Conservation (phyloP, 169 alveolate genomes). For the Pseudocohnilembus persalinus region DNA sequence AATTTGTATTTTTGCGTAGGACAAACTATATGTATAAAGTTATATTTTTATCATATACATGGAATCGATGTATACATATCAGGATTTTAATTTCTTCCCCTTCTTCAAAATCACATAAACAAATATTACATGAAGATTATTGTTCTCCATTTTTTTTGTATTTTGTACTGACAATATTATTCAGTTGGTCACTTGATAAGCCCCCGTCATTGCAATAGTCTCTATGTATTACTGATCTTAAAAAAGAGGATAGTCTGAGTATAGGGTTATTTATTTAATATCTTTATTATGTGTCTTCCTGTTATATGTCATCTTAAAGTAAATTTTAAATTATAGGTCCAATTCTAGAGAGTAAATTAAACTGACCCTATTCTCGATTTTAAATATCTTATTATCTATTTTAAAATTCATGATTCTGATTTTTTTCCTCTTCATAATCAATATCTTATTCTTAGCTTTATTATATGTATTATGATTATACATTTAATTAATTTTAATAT, state of each 20-base stretch:
- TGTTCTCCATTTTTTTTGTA: background rate
- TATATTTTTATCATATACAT: conserved; percentile 17
- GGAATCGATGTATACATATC: conserved; percentile 66
- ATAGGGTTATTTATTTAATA: too few species aligned
- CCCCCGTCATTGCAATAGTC: background rate
- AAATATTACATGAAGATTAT: conserved; percentile 24
- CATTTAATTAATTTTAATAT: too few species aligned
- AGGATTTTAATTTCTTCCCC: conserved; percentile 63
- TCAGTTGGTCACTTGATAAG: background rate
- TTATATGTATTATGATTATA: too few species aligned
- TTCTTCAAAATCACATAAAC: conserved; percentile 59
- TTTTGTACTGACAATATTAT: background rate
- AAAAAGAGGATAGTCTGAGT: background rate
- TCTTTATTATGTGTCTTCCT: background rate
- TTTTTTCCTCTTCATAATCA: too few species aligned
- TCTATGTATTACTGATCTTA: background rate
- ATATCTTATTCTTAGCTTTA: too few species aligned
- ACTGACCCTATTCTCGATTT: background rate
- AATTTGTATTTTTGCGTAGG: too few species aligned
- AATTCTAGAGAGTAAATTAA: background rate
- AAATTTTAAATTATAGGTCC: background rate
- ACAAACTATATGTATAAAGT: too few species aligned
- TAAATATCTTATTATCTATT: background rate
- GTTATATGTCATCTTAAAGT: too few species aligned
- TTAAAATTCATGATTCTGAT: too few species aligned